Base-by-base conservation (phyloP, 2,329 filamentous ascomycete genomes). In the Aureobasidium uvarum region DNA sequence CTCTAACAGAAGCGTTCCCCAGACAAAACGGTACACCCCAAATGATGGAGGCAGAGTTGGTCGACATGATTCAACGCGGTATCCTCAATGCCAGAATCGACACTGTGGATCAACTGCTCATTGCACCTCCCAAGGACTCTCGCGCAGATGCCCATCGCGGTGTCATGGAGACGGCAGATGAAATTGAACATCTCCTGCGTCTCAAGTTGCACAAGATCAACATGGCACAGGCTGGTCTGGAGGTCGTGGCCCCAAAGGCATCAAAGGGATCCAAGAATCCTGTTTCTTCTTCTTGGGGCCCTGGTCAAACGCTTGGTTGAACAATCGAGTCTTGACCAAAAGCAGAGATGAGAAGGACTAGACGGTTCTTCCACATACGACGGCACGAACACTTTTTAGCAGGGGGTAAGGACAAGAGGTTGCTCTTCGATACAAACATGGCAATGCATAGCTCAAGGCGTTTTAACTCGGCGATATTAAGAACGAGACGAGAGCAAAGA, bases 51-150 rank as follows among this genome's bases (percentile, higher is more conserved):
- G 79, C 82, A 28, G 95, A 99, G 77, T 81, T 98, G 38, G 84
- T 89, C 33, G 75, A 77, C 0, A 90, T 98, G 86, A 97, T 99
- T 71, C 83, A 87, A 60, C 80, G 82, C 14, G 87, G 87, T 8
- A 83, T 83, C 0, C 80, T 99, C 13, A 83, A 92, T 69, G 92
- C 92, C 8, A 85, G 92, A 33, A 89, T 99, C 67, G 92, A 99
- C 74, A 85, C 90, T 0, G 91, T 96, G 66, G 89, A 95, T 23
- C 67, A 90, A 83, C 80, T 96, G 1, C 84, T 98, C 5, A 85
- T 92, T 13, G 89, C 90, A 0, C 86, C 89, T 7, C 84, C 87
- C 28, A 83, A 81, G 13, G 85, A 94, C 66, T 78, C 86, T 2
- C 86, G 94, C 41, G 81, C 82, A 14, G 81, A 85, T 55, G 86